A percentile compares a stretch with the other conserved stretches of the same genome.
phyloP scores from a whole-genome alignment of 495 filamentous ascomycete species.

The Xylaria cubensis region DNA sequence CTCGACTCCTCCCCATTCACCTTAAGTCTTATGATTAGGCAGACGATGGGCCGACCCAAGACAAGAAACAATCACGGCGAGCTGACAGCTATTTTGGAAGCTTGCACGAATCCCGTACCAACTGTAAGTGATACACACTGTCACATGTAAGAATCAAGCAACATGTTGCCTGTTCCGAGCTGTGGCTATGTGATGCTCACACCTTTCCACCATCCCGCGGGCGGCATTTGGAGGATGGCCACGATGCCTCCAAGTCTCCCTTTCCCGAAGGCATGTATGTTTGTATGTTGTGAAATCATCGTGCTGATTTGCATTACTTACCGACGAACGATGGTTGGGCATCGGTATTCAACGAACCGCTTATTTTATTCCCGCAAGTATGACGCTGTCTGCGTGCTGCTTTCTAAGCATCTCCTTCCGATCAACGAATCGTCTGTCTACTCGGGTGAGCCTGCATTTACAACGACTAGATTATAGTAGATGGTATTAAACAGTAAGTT shows the following conservation, averaged over 20 bases:
- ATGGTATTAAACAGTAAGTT: neutral
- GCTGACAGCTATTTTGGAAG: neutral
- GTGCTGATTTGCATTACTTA: neutral
- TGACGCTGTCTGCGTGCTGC: constrained; percentile 12
- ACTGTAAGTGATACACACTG: neutral
- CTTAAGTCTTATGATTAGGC: constrained; percentile 4
- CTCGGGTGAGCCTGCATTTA: constrained; percentile 6
- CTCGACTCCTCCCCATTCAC: neutral
- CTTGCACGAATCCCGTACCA: no score
- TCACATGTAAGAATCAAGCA: neutral
- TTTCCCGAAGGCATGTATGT: neutral
- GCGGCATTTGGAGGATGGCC: neutral
- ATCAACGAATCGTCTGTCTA: constrained; percentile 12
- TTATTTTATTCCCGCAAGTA: constrained; percentile 12
- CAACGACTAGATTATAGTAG: neutral
- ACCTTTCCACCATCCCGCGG: neutral
- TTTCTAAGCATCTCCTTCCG: neutral
- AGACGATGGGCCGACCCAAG: neutral
- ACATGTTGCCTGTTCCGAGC: neutral
- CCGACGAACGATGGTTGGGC: neutral
- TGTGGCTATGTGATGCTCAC: constrained; percentile 6
- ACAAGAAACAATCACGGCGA: neutral
- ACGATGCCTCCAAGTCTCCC: neutral
- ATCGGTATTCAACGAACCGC: neutral
- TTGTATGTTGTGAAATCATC: neutral